Base-by-base conservation (phyloP, 2,329 filamentous ascomycete species). In the Aspergillus costaricaensis region DNA sequence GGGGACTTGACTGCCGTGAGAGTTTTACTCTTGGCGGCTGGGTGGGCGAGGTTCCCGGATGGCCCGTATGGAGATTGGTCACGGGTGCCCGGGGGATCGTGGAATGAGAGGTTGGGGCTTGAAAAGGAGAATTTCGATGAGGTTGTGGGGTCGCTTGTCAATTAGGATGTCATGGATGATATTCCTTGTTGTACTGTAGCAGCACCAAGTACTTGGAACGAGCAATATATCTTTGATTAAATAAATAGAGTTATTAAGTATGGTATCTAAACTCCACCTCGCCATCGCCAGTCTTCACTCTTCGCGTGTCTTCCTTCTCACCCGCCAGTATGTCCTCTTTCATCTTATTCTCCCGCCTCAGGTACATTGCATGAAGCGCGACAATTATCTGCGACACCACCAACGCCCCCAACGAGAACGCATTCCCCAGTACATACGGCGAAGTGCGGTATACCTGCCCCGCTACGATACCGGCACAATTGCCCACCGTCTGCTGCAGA, bases 211-310 rank as follows among this genome's bases (percentile, higher is more conserved):
- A 8, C 25, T 30, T 30, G 27, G 27, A 30, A 30, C 27, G 10
- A 30, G 27, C 27, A 30, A 30, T 30, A 30, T 12, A 30, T 30
- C 1, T 10, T 30, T 30, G 27, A 30, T 30, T 1, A 30, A 5
- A 10, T 1, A 30, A 12, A 12, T 12, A 30, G 10, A 30, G 9
- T 12, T 12, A 30, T 49, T 58, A 75, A 57, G 72, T 73, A 67
- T 81, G 79, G 65, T 83, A 84, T 44, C 74, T 76, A 61, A 83
- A 84, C 55, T 82, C 80, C 55, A 82, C 60, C 38, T 76, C 81
- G 19, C 75, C 67, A 62, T 83, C 82, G 2, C 81, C 82, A 0
- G 79, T 81, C 65, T 70, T 78, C 1, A 82, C 74, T 55, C 76
- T 78, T 50, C 82, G 71, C 39, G 63, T 77, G 62, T 83, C 81